Conservation (phyloP, 1,139 yeast species). For the Diutina rugosa region DNA sequence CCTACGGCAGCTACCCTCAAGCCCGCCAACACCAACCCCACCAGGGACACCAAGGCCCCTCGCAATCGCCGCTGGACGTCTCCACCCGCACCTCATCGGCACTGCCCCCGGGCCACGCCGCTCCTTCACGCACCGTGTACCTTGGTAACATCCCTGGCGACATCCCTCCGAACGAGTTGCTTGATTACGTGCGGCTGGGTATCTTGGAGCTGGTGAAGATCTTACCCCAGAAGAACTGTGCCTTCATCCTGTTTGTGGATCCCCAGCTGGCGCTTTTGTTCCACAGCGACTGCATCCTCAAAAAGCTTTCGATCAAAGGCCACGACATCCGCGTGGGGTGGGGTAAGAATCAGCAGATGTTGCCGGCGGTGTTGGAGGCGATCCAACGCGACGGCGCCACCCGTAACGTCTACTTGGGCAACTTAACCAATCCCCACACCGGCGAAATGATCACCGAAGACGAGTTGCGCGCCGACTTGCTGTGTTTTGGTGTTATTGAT, state of each 20-base stretch:
- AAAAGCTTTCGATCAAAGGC: conserved; percentile 41
- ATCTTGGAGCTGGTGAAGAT: conserved; percentile 65
- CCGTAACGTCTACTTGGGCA: conserved; percentile 78
- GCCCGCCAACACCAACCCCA: background rate
- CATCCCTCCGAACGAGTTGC: conserved; percentile 65
- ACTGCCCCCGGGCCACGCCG: conserved; percentile 12
- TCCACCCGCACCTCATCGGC: conserved; percentile 2
- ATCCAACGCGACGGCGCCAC: conserved; percentile 85
- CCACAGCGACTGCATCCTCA: conserved; percentile 49
- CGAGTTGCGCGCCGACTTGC: conserved; percentile 37
- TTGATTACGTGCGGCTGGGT: conserved; percentile 87
- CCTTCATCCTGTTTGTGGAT: conserved; percentile 49
- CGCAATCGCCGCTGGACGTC: conserved; percentile 8
- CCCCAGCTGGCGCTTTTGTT: conserved; percentile 48
- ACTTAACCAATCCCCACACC: conserved; percentile 36
- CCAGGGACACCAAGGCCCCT: background rate
- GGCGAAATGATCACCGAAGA: conserved; percentile 44
- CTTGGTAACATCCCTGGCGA: conserved; percentile 83
- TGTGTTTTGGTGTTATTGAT: conserved; percentile 42
- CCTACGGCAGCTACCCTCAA: background rate
- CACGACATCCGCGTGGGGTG: conserved; percentile 56
- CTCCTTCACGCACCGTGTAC: conserved; percentile 80
- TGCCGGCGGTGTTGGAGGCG: conserved; percentile 58
- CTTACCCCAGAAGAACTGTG: conserved; percentile 44
- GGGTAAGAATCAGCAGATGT: conserved; percentile 53